Base-by-base conservation (phyloP, 1,139 yeast species). In the Blastobotrys arbuscula region DNA sequence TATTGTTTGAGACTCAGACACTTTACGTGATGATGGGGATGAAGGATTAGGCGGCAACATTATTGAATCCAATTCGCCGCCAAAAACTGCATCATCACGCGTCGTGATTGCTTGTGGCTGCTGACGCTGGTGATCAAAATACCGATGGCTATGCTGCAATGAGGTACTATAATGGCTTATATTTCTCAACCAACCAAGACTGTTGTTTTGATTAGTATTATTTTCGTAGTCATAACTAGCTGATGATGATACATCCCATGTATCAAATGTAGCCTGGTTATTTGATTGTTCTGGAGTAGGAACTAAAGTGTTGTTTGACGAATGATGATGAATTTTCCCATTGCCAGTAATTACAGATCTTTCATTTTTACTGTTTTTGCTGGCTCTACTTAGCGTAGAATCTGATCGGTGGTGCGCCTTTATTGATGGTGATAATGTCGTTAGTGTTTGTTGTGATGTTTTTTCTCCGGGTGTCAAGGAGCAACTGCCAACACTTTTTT, bases 361-460 rank as follows among this genome's bases (percentile, higher is more conserved):
- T 19, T 23, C 40, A 16, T 37, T 31, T 20, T 23, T 28, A 36
- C 19, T 19, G 34, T 44, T 31, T 42, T 31, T 20, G 30, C 24
- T 15, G 20, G n/a, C 39, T 28, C 23, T 34, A 15, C 18, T 40
- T 31, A 31, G 18, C 12, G 42, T 20, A 13, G 38, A 35, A 24
- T 48, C 44, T 20, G 44, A 41, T 38, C 48, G 43, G 24, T 44
- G 47, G 36, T 47, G 47, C 1, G 50, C 47, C 24, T 39, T 45
- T 15, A 45, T 13, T 15, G 41, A 35, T 30, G 44, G 41, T 21
- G 41, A 35, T 30, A 41, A 30, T 34, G 19, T 15, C 4, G 21
- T 16, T 19, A 37, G n/a, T 5, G 48, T 45, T n/a, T 36, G 28
- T 41, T 45, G 47, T 9, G 47, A 43, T 13, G 19, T 21, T 13